These are phyloP conservation scores for Zalaria obscura DNA, from an alignment of 2,329 filamentous ascomycete genomes.

Conservation along the genomic window DNA sequence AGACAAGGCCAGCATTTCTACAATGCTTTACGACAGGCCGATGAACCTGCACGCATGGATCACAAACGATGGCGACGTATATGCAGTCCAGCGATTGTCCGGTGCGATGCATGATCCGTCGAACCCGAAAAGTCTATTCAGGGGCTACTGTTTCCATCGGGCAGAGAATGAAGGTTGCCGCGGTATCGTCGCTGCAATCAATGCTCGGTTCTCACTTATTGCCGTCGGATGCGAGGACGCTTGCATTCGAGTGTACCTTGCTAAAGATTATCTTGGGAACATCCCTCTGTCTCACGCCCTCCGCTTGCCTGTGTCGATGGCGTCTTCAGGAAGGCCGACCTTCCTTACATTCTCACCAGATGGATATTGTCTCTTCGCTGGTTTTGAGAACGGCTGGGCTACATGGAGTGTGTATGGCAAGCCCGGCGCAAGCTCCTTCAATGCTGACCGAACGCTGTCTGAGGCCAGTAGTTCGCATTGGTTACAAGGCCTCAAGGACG, in stretches of 20 bases:
- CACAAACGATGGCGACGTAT: constrained; percentile 72
- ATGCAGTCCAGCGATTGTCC: constrained; percentile 65
- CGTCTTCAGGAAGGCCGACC: constrained; percentile 55
- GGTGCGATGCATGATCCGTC: constrained; percentile 23
- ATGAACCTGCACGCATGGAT: constrained; percentile 96
- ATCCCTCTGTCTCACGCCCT: constrained; percentile 77
- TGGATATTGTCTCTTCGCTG: constrained; percentile 89
- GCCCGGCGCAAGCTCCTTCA: constrained; percentile 71
- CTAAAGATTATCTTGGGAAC: constrained; percentile 84
- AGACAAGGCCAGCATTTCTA: constrained; percentile 59
- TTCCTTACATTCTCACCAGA: constrained; percentile 82
- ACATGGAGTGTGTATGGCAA: constrained; percentile 98
- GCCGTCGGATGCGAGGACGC: constrained; percentile 74
- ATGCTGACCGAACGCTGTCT: constrained; percentile 49
- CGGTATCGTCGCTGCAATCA: constrained; percentile 68
- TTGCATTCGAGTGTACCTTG: constrained; percentile 75
- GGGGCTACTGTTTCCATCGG: constrained; percentile 78
- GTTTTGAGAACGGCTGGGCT: constrained; percentile 84
- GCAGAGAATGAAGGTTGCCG: constrained; percentile 45
- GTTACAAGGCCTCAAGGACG: constrained; percentile 65
- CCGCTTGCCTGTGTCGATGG: constrained; percentile 50
- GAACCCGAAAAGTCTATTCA: constrained; percentile 56
- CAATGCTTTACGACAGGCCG: constrained; percentile 87
- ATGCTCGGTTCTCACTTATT: constrained; percentile 87
- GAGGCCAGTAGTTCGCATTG: constrained; percentile 63